Base-by-base conservation (phyloP, 2,329 filamentous ascomycete species). In the Furcasterigmium furcatum region DNA sequence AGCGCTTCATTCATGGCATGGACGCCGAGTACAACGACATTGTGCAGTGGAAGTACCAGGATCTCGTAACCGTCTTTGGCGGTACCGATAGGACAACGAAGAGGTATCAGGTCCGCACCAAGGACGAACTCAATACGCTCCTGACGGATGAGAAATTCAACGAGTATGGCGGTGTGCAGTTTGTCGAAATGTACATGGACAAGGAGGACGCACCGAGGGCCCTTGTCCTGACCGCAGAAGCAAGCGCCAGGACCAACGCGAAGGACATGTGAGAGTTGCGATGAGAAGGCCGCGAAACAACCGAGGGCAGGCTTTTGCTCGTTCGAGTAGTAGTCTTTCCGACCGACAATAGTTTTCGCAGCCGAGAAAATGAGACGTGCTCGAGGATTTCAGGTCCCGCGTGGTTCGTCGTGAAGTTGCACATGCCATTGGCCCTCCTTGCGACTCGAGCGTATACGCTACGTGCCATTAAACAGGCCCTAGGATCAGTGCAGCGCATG, bases 1-100 rank as follows among this genome's bases (percentile, higher is more conserved):
- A 96, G 68, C 82, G 91, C 24, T 87, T 82, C 63, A 95, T 95
- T 58, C 90, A 95, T 65, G 89, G 89, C 44, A 86, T 86, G 82
- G 73, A 91, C 9, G 87, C 80, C 25, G 63, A 61, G 21, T 95
- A 95, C 72, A 95, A 96, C 60, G 88, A 95, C 59, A 84, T 95
- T 46, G 75, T 79, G 47, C 64, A 72, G 10, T 95, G 91, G 91
- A 74, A 85, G 42, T 87, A 85, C 72, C 82, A 80, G 61, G 80
- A 82, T 18, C 66, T 91, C 1, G 77, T 87, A 3, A 72, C 73
- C 4, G 79, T 81, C 1, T 90, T 94, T 58, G 86, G 87, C 36
- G 85, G 78, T 1, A 55, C 55, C 14, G 68, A 76, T 8, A 72
- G 77, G 18, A 71, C 74, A 35, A 76, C 77, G 51, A 76, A 78